Conservation (phyloP, 192 early-diverging fungal species). For the Anaeromyces robustus region DNA sequence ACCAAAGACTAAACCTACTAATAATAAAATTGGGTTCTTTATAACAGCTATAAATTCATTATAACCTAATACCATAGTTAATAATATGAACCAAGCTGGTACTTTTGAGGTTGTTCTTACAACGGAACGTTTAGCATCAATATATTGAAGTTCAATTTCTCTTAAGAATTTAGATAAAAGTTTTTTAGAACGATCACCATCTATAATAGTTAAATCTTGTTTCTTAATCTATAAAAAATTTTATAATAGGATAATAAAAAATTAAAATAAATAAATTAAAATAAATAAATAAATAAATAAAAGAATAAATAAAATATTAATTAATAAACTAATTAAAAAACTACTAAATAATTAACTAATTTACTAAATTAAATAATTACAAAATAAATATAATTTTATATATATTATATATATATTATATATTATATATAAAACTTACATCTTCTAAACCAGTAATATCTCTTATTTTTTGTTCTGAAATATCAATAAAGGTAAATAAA, state of each 20-base stretch:
- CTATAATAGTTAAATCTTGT: neutral
- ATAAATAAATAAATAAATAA: too few species aligned
- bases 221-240: neutral
- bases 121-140: slow-evolving; percentile 91
- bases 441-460: slow-evolving; percentile 19
- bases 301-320: too few species aligned
- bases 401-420: neutral
- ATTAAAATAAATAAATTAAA: too few species aligned
- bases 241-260: too few species aligned
- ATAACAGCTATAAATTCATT: slow-evolving; percentile 82
- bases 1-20: slow-evolving; percentile 45
- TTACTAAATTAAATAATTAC: too few species aligned
- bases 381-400: too few species aligned
- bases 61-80: slow-evolving; percentile 78
- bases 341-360: too few species aligned
- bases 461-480: slow-evolving; percentile 16
- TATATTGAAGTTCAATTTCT: slow-evolving; percentile 77
- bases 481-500: slow-evolving; percentile 59
- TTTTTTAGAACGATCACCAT: slow-evolving; percentile 12
- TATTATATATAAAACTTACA: slow-evolving; percentile 8
- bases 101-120: slow-evolving; percentile 74
- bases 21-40: slow-evolving; percentile 70
- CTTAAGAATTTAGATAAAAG: slow-evolving; percentile 67
- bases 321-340: too few species aligned
- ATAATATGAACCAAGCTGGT: slow-evolving; percentile 68